A percentile compares a stretch with the other conserved stretches of the same genome.
Evolutionary conservation across 352 stramenopile genomes (phyloP).

Genomic region (Pythium pectinolyticum): DNA sequence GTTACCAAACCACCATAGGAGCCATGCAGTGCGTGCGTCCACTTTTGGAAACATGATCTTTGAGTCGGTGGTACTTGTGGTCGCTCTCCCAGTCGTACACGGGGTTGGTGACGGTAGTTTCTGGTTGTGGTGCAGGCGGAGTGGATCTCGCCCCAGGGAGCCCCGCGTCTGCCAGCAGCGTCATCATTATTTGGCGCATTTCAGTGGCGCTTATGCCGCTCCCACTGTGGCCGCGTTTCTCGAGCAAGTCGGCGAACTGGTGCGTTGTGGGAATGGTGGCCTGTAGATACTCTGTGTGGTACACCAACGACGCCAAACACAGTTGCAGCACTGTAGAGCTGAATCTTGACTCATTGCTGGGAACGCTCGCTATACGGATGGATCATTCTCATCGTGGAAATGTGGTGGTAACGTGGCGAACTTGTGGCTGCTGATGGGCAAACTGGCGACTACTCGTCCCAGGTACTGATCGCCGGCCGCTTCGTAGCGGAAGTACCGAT

Average conservation of each 20-base stretch:
- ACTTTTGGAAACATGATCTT: neutral
- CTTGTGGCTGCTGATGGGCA: neutral
- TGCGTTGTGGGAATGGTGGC: neutral
- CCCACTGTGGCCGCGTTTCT: neutral
- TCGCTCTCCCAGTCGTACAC: no score
- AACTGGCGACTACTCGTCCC: constrained; percentile 1
- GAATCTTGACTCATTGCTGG: neutral
- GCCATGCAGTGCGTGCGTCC: neutral
- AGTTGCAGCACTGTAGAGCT: neutral
- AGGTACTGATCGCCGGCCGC: constrained; percentile 5
- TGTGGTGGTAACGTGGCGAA: constrained; percentile 1
- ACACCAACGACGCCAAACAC: constrained; percentile 4
- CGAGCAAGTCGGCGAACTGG: neutral
- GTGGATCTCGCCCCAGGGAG: no score
- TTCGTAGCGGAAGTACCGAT: constrained; percentile 5
- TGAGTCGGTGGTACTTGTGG: neutral
- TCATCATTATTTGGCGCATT: no score
- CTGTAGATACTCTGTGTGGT: neutral
- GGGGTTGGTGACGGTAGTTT: no score
- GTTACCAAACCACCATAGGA: constrained; percentile 7
- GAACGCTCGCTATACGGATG: neutral
- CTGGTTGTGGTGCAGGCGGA: no score
- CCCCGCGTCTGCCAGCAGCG: no score
- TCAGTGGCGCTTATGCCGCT: no score
- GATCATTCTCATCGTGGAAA: neutral